A percentile compares a stretch with the other conserved stretches of the same genome.
Conservation (phyloP, 257 asterid species). For the Euphrasia confusa region DNA sequence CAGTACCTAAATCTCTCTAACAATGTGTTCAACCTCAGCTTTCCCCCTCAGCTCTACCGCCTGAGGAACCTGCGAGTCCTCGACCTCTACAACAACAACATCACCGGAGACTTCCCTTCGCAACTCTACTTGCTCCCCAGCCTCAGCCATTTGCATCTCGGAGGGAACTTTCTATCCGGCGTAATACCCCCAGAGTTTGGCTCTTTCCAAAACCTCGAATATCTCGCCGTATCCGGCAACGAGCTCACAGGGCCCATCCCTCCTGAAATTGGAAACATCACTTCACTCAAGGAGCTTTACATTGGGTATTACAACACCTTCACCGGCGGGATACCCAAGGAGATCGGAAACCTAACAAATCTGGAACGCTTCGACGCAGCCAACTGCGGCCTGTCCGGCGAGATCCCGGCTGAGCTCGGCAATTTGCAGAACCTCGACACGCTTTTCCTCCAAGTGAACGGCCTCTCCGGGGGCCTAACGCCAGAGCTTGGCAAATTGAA, state of each 20-base stretch:
- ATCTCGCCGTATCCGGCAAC: conserved; percentile 70
- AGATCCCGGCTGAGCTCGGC: conserved; percentile 62
- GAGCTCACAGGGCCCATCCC: conserved; percentile 59
- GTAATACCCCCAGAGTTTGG: conserved; percentile 53
- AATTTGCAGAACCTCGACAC: conserved; percentile 58
- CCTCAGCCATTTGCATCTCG: conserved; percentile 58
- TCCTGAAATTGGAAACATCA: conserved; percentile 49
- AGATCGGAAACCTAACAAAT: conserved; percentile 57
- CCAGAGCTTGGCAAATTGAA: conserved; percentile 56
- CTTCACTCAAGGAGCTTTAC: conserved; percentile 56
- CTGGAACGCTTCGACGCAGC: conserved; percentile 61
- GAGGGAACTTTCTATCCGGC: conserved; percentile 63
- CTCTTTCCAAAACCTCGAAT: conserved; percentile 39
- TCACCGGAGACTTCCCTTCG: conserved; percentile 56
- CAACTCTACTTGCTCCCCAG: conserved; percentile 33
- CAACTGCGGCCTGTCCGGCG: conserved; percentile 64
- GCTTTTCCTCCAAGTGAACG: conserved; percentile 68
- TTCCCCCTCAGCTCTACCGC: conserved; percentile 40
- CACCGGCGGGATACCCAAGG: conserved; percentile 65
- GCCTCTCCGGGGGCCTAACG: conserved; percentile 45
- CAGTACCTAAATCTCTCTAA: conserved; percentile 52
- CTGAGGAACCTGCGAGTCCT: conserved; percentile 47
- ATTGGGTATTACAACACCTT: conserved; percentile 69
- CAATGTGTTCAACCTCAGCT: conserved; percentile 43
- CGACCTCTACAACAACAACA: conserved; percentile 68